phyloP scores from a whole-genome alignment of 192 early-diverging fungal genomes.

The Phlyctochytrium arcticum region DNA sequence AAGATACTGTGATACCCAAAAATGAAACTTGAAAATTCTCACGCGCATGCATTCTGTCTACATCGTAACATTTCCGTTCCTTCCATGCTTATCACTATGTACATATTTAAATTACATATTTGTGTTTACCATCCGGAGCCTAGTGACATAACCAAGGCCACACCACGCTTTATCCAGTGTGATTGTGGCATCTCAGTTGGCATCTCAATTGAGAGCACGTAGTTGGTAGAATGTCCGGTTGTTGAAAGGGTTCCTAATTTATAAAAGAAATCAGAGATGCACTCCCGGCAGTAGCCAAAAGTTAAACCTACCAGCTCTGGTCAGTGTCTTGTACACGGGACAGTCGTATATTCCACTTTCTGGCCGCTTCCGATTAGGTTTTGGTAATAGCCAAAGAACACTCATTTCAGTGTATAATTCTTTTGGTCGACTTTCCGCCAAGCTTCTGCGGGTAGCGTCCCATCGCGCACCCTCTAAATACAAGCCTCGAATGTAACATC shows the following conservation, averaged over 20 bases:
- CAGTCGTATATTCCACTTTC: slow-evolving; percentile 54
- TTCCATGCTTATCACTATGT: background rate
- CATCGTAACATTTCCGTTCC: background rate
- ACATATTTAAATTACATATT: slow-evolving; percentile 1
- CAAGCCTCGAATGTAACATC: slow-evolving; percentile 59
- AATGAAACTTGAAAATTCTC: too few relatives aligned
- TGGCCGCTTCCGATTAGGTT: slow-evolving; percentile 49
- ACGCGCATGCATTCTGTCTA: background rate
- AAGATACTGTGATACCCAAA: background rate
- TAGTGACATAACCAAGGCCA: slow-evolving; percentile 43
- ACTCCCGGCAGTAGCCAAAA: too few relatives aligned
- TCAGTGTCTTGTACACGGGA: slow-evolving; percentile 59
- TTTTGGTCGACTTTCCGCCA: slow-evolving; percentile 52
- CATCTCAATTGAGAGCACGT: slow-evolving; percentile 57
- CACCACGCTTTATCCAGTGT: slow-evolving; percentile 58
- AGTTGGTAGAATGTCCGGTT: slow-evolving; percentile 61
- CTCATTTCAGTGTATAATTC: slow-evolving; percentile 59
- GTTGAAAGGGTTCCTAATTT: slow-evolving; percentile 37
- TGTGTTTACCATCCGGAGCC: slow-evolving; percentile 15
- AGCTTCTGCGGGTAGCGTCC: slow-evolving; percentile 34
- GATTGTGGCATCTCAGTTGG: slow-evolving; percentile 46
- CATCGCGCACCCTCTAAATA: slow-evolving; percentile 59
- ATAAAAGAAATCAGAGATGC: slow-evolving; percentile 57
- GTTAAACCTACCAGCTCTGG: slow-evolving; percentile 53
- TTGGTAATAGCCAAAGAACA: slow-evolving; percentile 56